phyloP scores from a whole-genome alignment of 2,329 filamentous ascomycete genomes.

The Uncinocarpus reesii region DNA sequence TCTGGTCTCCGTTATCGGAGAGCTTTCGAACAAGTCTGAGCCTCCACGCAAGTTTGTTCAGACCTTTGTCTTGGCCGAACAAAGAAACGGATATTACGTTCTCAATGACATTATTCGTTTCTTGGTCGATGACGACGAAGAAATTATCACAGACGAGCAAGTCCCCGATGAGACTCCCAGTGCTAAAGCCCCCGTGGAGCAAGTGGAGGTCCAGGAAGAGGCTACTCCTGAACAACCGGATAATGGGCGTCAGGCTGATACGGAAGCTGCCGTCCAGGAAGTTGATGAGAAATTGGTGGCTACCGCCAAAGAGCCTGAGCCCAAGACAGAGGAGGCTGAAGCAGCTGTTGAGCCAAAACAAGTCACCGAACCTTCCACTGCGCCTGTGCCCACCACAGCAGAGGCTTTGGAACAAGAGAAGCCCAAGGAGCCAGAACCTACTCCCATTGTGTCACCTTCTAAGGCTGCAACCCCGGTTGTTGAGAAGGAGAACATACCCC shows the following conservation, averaged over 20 bases:
- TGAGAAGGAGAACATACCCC: conserved; percentile 43
- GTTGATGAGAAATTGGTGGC: conserved; percentile 67
- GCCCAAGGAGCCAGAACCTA: conserved; percentile 53
- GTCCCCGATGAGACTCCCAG: conserved; percentile 23
- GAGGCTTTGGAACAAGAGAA: conserved; percentile 47
- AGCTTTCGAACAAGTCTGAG: conserved; percentile 86
- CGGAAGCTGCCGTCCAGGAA: conserved; percentile 40
- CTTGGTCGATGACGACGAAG: conserved; percentile 66
- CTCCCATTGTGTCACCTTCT: conserved; percentile 44
- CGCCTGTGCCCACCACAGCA: conserved; percentile 17
- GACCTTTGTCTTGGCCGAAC: conserved; percentile 92
- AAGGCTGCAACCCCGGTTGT: conserved; percentile 36
- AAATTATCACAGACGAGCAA: conserved; percentile 25
- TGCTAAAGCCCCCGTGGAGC: conserved; percentile 37
- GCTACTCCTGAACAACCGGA: conserved; percentile 35
- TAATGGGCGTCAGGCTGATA: conserved; percentile 27
- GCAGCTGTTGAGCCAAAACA: conserved; percentile 9
- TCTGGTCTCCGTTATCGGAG: conserved; percentile 94
- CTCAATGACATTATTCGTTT: conserved; percentile 97
- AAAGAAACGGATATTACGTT: conserved; percentile 95
- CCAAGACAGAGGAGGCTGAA: conserved; percentile 30
- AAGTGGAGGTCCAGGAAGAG: conserved; percentile 19
- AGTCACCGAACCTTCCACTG: neutral
- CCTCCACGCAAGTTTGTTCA: conserved; percentile 94
- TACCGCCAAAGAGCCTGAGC: conserved; percentile 22